phyloP scores from a whole-genome alignment of 106 monocot genomes.

The Chionographis japonica region DNA sequence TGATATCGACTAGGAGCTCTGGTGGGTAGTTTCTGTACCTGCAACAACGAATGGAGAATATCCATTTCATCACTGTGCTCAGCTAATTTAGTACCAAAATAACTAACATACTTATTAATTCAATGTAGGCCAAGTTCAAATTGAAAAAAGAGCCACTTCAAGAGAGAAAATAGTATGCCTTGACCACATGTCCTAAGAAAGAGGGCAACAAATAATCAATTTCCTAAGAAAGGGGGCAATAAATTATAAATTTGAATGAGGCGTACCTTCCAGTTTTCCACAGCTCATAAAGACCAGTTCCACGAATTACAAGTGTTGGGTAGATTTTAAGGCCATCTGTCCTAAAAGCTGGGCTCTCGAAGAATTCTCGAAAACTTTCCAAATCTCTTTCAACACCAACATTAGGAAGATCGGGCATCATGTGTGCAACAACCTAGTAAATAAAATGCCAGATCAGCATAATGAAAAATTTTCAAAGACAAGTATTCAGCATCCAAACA shows the following conservation, averaged over 20 bases:
- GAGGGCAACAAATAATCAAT: too few species aligned
- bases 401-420: slow-evolving; percentile 99
- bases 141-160: too few species aligned
- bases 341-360: slow-evolving; percentile 89
- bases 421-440: slow-evolving; percentile 93
- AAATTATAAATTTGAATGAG: background rate
- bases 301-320: slow-evolving; percentile 97
- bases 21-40: slow-evolving; percentile 98
- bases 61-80: too few species aligned
- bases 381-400: slow-evolving; percentile 99
- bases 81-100: background rate
- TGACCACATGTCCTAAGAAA: too few species aligned
- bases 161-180: too few species aligned
- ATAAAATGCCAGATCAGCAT: background rate
- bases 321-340: slow-evolving; percentile 99
- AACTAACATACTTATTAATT: background rate
- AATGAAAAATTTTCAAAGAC: background rate
- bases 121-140: too few species aligned
- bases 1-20: slow-evolving; percentile 92
- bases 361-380: slow-evolving; percentile 95
- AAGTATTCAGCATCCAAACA: background rate
- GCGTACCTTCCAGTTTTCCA: slow-evolving; percentile 98
- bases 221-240: background rate
- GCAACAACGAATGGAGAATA: slow-evolving; percentile 1
- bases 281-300: slow-evolving; percentile 97